A percentile compares a stretch with the other conserved stretches of the same genome.
phyloP scores from a whole-genome alignment of 1,139 yeast species.

The Hansenula sp. region DNA sequence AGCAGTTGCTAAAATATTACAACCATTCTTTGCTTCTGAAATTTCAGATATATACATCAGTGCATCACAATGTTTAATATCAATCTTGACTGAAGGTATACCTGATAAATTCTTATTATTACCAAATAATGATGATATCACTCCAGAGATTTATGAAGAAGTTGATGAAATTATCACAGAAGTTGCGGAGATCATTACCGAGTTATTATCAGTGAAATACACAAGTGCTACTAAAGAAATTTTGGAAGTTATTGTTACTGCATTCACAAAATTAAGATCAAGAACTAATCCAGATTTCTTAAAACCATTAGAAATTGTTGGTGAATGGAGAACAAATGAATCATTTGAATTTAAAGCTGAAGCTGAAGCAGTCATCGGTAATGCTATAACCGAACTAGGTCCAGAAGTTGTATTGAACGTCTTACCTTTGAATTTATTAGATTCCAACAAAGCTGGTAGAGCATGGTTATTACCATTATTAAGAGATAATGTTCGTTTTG shows the following conservation, averaged over 20 bases:
- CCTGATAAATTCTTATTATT: slow-evolving; percentile 53
- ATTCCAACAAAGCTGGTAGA: slow-evolving; percentile 61
- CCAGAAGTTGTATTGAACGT: slow-evolving; percentile 74
- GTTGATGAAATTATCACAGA: slow-evolving; percentile 56
- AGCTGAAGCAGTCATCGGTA: slow-evolving; percentile 75
- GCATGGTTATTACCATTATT: slow-evolving; percentile 95
- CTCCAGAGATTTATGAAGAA: slow-evolving; percentile 44
- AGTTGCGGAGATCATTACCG: slow-evolving; percentile 49
- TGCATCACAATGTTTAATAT: slow-evolving; percentile 83
- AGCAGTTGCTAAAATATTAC: slow-evolving; percentile 50
- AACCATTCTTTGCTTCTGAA: slow-evolving; percentile 64
- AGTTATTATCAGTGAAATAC: slow-evolving; percentile 67
- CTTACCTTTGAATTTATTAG: slow-evolving; percentile 72
- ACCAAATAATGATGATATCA: slow-evolving; percentile 39
- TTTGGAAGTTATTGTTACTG: slow-evolving; percentile 62
- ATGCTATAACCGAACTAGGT: slow-evolving; percentile 77
- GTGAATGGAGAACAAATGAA: slow-evolving; percentile 82
- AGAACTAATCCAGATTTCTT: slow-evolving; percentile 73
- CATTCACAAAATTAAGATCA: slow-evolving; percentile 59
- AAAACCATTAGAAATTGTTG: slow-evolving; percentile 64
- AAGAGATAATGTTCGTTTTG: slow-evolving; percentile 77
- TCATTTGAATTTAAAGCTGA: slow-evolving; percentile 71
- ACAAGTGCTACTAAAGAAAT: slow-evolving; percentile 75
- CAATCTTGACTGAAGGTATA: slow-evolving; percentile 62
- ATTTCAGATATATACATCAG: slow-evolving; percentile 63